Conservation (phyloP, 1,139 yeast species). For the Yamadazyma songkhlaensis region DNA sequence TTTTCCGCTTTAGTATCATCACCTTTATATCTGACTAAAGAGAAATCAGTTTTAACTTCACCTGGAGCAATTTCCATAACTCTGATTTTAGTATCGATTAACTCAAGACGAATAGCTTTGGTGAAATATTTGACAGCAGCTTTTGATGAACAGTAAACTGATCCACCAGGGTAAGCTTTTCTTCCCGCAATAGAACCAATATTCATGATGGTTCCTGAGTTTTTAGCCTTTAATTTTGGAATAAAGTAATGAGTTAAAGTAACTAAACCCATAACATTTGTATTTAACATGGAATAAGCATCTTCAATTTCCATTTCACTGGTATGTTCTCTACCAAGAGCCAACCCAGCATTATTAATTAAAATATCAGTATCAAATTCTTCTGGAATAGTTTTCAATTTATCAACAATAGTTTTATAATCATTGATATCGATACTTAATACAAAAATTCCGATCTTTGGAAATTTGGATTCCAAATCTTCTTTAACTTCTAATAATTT, state of each 20-base stretch:
- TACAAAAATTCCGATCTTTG: conserved; percentile 25
- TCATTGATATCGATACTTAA: conserved; percentile 35
- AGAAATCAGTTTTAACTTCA: conserved; percentile 84
- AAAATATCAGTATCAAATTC: conserved; percentile 41
- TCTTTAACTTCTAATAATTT: conserved; percentile 12
- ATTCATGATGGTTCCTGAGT: conserved; percentile 75
- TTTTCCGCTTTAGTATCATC: conserved; percentile 65
- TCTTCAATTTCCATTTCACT: conserved; percentile 33
- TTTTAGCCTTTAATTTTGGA: conserved; percentile 46
- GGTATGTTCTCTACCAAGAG: conserved; percentile 38
- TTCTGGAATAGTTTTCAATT: conserved; percentile 27
- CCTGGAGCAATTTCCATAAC: conserved; percentile 88
- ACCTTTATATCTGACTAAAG: conserved; percentile 72
- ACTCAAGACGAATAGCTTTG: conserved; percentile 73
- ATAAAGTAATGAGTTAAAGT: conserved; percentile 37
- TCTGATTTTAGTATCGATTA: conserved; percentile 68
- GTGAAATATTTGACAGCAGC: conserved; percentile 79
- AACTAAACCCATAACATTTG: conserved; percentile 43
- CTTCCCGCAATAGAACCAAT: conserved; percentile 87
- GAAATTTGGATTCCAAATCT: conserved; percentile 23
- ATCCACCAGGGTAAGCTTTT: conserved; percentile 84
- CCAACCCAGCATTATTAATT: conserved; percentile 44
- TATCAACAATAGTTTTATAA: conserved; percentile 28
- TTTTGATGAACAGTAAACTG: conserved; percentile 87
- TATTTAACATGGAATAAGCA: conserved; percentile 37